Evolutionary conservation across 148 eudicot species (phyloP).

Genomic region (Tetragonia tetragonoides): DNA sequence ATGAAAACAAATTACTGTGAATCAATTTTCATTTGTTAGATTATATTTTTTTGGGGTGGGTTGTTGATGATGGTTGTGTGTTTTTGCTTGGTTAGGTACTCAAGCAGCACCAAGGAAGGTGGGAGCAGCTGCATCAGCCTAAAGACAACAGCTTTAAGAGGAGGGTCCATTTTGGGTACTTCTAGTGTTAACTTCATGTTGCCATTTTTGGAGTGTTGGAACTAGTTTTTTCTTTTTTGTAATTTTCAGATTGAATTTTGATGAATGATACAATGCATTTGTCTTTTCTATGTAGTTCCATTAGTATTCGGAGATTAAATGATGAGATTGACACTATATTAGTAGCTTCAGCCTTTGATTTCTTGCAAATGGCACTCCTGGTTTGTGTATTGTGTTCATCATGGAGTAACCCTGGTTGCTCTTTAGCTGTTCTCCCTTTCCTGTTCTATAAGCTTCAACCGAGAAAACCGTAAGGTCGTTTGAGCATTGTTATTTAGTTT

Average conservation of each 20-base stretch:
- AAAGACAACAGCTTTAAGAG: conserved; percentile 5
- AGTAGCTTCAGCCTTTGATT: conserved; percentile 3
- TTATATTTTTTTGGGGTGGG: background rate
- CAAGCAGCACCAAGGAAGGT: conserved; percentile 86
- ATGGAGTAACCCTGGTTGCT: background rate
- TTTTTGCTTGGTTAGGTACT: conserved; percentile 44
- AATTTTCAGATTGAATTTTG: conserved; percentile 12
- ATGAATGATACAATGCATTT: conserved; percentile 3
- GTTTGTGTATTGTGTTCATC: background rate
- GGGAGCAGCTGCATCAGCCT: conserved; percentile 56
- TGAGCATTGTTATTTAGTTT: too few species aligned
- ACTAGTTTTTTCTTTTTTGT: background rate
- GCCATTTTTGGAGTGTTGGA: conserved; percentile 13
- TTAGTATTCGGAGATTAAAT: conserved; percentile 9
- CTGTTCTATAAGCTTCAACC: too few species aligned
- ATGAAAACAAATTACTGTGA: background rate
- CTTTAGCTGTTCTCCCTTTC: background rate
- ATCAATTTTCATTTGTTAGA: background rate
- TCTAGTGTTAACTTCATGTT: background rate
- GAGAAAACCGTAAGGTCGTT: too few species aligned
- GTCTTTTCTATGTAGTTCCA: background rate
- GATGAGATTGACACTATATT: conserved; percentile 5
- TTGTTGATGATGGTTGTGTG: background rate
- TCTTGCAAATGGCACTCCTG: background rate
- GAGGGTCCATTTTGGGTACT: conserved; percentile 13